Conservation (phyloP, 495 filamentous ascomycete genomes). For the Bacidia gigantensis region DNA sequence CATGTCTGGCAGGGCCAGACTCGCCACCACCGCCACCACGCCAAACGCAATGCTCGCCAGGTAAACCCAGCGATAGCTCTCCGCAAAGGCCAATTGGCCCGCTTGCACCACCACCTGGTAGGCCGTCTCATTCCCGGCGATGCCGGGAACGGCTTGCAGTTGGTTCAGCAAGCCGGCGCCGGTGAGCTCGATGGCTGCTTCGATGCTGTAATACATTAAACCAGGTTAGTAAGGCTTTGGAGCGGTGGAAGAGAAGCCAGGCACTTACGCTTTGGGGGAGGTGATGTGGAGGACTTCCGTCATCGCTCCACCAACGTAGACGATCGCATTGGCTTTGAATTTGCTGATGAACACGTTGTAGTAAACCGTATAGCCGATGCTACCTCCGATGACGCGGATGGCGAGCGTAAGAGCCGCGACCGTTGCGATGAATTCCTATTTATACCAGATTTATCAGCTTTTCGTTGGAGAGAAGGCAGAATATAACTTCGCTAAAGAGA, state of each 20-base stretch:
- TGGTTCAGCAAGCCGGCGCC: constrained; percentile 39
- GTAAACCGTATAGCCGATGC: constrained; percentile 60
- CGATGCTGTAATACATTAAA: constrained; percentile 23
- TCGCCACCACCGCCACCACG: constrained; percentile 44
- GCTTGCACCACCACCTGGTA: constrained; percentile 46
- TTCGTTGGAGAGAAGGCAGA: not conserved
- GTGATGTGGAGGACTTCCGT: constrained; percentile 39
- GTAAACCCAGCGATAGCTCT: constrained; percentile 55
- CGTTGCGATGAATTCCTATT: constrained; percentile 54
- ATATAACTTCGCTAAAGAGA: not conserved
- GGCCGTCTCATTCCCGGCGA: constrained; percentile 37
- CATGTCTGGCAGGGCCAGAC: constrained; percentile 50
- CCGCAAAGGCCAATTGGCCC: constrained; percentile 47
- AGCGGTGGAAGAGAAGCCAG: not conserved
- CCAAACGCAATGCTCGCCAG: constrained; percentile 58
- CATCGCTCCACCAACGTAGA: constrained; percentile 43
- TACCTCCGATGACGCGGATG: constrained; percentile 56
- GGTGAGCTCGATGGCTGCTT: constrained; percentile 43
- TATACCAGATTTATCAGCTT: not conserved
- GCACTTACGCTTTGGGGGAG: constrained; percentile 17
- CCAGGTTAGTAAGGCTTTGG: constrained; percentile 18
- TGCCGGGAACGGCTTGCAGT: constrained; percentile 40
- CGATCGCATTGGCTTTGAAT: constrained; percentile 37
- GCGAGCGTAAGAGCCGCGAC: constrained; percentile 60
- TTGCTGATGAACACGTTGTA: constrained; percentile 63